Percentiles rank a stretch among this genome's conserved stretches.
Conservation (phyloP, 169 alveolate species). For the Miamiensis avidus region DNA sequence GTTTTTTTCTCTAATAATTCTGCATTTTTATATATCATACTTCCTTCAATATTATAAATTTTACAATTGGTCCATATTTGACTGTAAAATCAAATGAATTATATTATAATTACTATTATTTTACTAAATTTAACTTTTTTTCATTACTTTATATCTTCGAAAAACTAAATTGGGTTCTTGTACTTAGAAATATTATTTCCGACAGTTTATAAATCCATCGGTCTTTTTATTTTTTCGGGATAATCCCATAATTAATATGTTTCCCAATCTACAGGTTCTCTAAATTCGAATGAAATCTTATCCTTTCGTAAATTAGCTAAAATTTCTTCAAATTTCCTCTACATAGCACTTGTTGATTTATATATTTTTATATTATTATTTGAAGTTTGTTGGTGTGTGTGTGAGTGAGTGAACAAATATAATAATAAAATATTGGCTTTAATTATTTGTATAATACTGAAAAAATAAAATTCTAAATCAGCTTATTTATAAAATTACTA, state of each 20-base stretch:
- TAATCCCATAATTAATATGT: not conserved
- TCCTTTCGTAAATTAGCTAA: not conserved
- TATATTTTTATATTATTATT: no score
- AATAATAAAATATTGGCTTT: no score
- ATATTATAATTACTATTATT: no score
- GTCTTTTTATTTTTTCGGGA: not conserved
- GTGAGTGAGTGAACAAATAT: no score
- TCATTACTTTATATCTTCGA: not conserved
- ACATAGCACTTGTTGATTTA: not conserved
- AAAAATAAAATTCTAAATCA: no score
- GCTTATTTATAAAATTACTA: no score
- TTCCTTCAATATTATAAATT: not conserved
- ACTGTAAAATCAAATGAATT: not conserved
- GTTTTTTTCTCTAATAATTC: not conserved
- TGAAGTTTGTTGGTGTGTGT: no score
- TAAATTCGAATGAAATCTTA: not conserved
- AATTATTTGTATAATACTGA: no score
- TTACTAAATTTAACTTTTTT: no score
- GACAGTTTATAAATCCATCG: not conserved
- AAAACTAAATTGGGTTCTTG: not conserved
- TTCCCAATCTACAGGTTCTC: not conserved
- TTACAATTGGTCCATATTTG: not conserved
- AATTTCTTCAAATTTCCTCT: no score
- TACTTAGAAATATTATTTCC: not conserved
- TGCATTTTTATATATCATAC: not conserved